These are phyloP conservation scores for Corniculantispora saksenae DNA, from an alignment of 2,329 filamentous ascomycete species.

Conservation along the genomic window DNA sequence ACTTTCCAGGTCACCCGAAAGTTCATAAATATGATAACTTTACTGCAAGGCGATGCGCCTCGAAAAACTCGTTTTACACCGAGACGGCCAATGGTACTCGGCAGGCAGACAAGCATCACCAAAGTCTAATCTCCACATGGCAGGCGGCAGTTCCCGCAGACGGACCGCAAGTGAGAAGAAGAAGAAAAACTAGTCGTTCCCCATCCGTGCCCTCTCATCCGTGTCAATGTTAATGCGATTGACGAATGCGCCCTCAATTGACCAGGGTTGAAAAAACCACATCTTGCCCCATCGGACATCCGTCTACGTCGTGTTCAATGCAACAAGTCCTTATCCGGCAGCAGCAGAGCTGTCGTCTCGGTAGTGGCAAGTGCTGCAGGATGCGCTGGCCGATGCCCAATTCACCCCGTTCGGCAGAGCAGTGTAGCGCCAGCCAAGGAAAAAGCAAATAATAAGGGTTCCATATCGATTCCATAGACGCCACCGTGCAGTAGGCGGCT, in stretches of 20 bases:
- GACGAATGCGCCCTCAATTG: not conserved
- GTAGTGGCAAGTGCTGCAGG: not conserved
- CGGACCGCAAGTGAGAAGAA: not conserved
- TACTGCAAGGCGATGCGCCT: not conserved
- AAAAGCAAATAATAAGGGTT: not conserved
- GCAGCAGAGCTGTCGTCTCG: not conserved
- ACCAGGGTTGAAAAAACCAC: not conserved
- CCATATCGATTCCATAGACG: not conserved
- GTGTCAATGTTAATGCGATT: not conserved
- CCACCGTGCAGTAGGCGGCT: not conserved
- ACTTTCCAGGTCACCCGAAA: not conserved
- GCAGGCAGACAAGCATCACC: not conserved
- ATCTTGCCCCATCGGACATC: not conserved
- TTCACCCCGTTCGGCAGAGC: not conserved
- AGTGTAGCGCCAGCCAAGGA: not conserved
- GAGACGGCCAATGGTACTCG: not conserved
- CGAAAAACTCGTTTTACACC: not conserved
- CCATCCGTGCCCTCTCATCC: constrained; percentile 17
- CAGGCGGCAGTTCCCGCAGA: constrained; percentile 11
- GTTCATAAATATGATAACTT: not conserved
- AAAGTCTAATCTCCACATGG: constrained; percentile 12
- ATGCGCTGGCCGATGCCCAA: not conserved
- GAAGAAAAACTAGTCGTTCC: not conserved
- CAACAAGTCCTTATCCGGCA: not conserved
- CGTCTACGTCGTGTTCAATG: not conserved